Evolutionary conservation across 768 basidiomycete species (phyloP).

Genomic region (Myochromella boudieri): DNA sequence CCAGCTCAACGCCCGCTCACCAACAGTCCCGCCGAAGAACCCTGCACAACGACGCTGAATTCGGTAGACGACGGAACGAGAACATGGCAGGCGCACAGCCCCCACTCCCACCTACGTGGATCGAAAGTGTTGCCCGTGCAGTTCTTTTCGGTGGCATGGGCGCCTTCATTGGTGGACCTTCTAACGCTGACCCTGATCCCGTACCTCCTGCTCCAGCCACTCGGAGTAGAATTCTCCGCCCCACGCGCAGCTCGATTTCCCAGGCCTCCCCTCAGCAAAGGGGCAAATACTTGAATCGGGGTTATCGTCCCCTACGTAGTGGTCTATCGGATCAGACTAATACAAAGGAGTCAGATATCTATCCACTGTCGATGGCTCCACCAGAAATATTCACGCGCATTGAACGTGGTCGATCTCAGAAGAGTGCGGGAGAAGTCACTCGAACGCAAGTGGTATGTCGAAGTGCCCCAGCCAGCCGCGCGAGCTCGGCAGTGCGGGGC

Average conservation of each 20-base stretch:
- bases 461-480: conserved; percentile 68
- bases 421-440: conserved; percentile 42
- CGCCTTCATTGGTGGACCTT: conserved; percentile 44
- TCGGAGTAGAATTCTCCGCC: conserved; percentile 24
- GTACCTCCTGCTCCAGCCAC: background rate
- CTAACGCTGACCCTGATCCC: conserved; percentile 7
- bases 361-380: conserved; percentile 25
- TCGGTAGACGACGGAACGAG: conserved; percentile 23
- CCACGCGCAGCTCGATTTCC: conserved; percentile 41
- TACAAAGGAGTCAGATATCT: conserved; percentile 13
- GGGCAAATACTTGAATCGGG: conserved; percentile 11
- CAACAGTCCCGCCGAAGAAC: conserved; percentile 13
- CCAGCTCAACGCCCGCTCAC: conserved; percentile 30
- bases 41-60: conserved; percentile 27
- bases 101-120: conserved; percentile 69
- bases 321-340: conserved; percentile 39
- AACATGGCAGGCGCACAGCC: conserved; percentile 38
- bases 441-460: conserved; percentile 62
- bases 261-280: conserved; percentile 26
- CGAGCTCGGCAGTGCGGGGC: conserved; percentile 43
- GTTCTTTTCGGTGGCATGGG: conserved; percentile 54
- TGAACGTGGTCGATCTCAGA: conserved; percentile 32
- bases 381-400: conserved; percentile 37
- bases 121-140: conserved; percentile 67
- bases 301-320: conserved; percentile 14